A percentile compares a stretch with the other conserved stretches of the same genome.
These are phyloP conservation scores for Arthrobotrys pseudoclavata DNA, from an alignment of 2,329 filamentous ascomycete species.

Conservation along the genomic window DNA sequence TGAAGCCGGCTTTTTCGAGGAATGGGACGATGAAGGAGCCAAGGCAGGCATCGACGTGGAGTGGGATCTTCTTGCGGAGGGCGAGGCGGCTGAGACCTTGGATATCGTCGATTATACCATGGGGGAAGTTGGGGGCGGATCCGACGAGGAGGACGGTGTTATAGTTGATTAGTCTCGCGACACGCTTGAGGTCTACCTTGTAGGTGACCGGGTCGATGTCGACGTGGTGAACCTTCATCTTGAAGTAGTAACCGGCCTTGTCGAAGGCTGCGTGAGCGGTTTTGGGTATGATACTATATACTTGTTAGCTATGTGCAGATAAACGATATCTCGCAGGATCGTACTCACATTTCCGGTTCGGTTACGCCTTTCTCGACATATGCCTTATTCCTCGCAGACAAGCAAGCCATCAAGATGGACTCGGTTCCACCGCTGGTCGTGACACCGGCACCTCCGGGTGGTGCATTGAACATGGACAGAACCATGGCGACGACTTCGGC, in stretches of 20 bases:
- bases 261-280: constrained; percentile 97
- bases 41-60: constrained; percentile 98
- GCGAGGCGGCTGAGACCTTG: constrained; percentile 85
- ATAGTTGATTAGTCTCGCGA: constrained; percentile 87
- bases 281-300: constrained; percentile 84
- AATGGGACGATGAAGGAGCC: constrained; percentile 95
- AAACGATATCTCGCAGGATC: not conserved
- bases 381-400: constrained; percentile 90
- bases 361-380: constrained; percentile 86
- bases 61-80: constrained; percentile 80
- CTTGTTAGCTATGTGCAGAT: constrained; percentile 49
- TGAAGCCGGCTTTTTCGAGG: constrained; percentile 93
- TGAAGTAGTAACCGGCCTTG: constrained; percentile 95
- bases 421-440: constrained; percentile 95
- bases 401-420: constrained; percentile 94
- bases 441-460: constrained; percentile 85
- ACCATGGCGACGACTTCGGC: constrained; percentile 96
- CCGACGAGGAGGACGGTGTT: constrained; percentile 96
- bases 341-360: constrained; percentile 88
- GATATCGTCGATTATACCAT: constrained; percentile 98
- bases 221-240: constrained; percentile 92
- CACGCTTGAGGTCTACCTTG: constrained; percentile 83
- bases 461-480: constrained; percentile 87
- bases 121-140: constrained; percentile 96
- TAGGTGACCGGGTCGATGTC: constrained; percentile 86